phyloP scores from a whole-genome alignment of 345 rosid genomes.

The Carallia pectinifolia region DNA sequence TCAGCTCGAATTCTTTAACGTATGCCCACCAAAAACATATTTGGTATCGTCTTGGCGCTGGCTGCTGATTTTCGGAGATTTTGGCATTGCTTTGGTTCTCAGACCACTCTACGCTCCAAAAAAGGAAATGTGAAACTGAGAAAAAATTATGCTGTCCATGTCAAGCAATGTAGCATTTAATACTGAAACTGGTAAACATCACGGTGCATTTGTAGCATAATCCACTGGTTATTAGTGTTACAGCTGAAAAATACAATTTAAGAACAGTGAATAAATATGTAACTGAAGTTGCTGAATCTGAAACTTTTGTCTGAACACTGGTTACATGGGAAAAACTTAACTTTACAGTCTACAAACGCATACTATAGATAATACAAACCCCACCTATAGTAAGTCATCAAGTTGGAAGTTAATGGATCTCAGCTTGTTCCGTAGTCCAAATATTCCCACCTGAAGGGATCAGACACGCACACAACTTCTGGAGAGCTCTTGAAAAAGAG shows the following conservation, averaged over 20 bases:
- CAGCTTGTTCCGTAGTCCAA: slow-evolving; percentile 80
- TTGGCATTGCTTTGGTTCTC: too few species aligned
- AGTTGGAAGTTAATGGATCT: slow-evolving; percentile 21
- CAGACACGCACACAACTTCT: slow-evolving; percentile 84
- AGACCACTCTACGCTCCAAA: too few species aligned
- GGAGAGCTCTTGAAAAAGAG: slow-evolving; percentile 95
- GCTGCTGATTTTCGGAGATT: too few species aligned
- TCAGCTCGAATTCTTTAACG: too few species aligned
- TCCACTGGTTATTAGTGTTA: background rate
- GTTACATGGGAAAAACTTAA: slow-evolving; percentile 33
- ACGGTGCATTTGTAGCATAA: background rate
- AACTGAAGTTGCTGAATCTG: slow-evolving; percentile 24
- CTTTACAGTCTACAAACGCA: slow-evolving; percentile 40
- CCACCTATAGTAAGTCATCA: slow-evolving; percentile 15
- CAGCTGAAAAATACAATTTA: background rate
- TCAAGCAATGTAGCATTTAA: too few species aligned
- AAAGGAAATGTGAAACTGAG: too few species aligned
- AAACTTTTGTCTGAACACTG: slow-evolving; percentile 22
- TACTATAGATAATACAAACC: slow-evolving; percentile 26
- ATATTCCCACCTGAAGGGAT: slow-evolving; percentile 97
- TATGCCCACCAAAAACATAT: too few species aligned
- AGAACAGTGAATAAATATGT: slow-evolving; percentile 18
- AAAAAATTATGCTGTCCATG: too few species aligned
- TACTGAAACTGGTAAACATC: too few species aligned
- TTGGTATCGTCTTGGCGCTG: too few species aligned